Evolutionary conservation across 441 rosid species (phyloP).

Genomic region (Aquilaria agallochum): DNA sequence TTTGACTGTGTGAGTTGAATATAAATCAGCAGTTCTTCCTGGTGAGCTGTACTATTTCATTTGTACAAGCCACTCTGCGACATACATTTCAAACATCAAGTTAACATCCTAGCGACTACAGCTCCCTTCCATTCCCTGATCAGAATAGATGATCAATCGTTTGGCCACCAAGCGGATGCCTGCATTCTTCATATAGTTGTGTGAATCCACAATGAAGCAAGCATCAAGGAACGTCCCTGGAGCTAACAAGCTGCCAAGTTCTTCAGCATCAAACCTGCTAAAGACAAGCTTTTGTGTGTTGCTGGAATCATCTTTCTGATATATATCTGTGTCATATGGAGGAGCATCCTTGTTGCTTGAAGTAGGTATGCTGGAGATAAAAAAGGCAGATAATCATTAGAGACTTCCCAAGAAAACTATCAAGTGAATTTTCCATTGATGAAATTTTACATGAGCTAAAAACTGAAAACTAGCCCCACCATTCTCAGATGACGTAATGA

Average conservation of each 20-base stretch:
- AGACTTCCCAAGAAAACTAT: background rate
- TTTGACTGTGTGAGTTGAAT: too few species aligned
- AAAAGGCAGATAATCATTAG: too few species aligned
- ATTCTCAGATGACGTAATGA: too few species aligned
- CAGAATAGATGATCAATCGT: slow-evolving; percentile 38
- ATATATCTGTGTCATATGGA: slow-evolving; percentile 53
- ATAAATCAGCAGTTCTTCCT: too few species aligned
- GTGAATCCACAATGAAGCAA: slow-evolving; percentile 51
- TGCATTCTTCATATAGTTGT: slow-evolving; percentile 68
- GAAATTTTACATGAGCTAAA: background rate
- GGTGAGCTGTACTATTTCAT: too few species aligned
- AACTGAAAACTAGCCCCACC: background rate
- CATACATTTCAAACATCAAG: too few species aligned
- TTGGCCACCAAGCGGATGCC: slow-evolving; percentile 76
- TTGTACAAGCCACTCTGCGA: too few species aligned
- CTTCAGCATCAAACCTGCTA: slow-evolving; percentile 39
- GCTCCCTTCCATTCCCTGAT: slow-evolving; percentile 5
- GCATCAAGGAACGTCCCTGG: slow-evolving; percentile 55
- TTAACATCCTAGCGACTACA: too few species aligned
- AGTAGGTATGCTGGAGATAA: slow-evolving; percentile 50
- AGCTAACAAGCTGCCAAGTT: slow-evolving; percentile 37
- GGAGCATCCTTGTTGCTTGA: slow-evolving; percentile 33
- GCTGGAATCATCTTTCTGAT: slow-evolving; percentile 56
- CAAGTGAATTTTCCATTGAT: slow-evolving; percentile 8
- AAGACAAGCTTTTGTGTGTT: slow-evolving; percentile 44